Percentiles rank a stretch among this genome's conserved stretches.
phyloP scores from a whole-genome alignment of 495 filamentous ascomycete genomes.

The Penicillium maclennaniae region DNA sequence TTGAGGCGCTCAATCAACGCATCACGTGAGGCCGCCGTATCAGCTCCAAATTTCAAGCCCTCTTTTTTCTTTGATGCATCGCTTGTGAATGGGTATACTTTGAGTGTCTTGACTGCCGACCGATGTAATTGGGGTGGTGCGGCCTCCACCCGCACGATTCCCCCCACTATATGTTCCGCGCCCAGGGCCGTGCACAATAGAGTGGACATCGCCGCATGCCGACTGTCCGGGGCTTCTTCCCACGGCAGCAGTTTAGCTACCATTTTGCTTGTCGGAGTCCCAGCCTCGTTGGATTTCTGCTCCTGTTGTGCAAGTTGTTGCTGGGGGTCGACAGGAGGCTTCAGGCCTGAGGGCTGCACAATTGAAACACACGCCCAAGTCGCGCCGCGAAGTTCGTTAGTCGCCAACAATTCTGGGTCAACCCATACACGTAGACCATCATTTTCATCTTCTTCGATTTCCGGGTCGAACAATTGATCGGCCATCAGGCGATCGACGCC shows the following conservation, averaged over 20 bases:
- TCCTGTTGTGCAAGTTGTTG: slow-evolving; percentile 62
- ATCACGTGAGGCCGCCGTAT: slow-evolving; percentile 71
- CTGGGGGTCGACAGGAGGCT: slow-evolving; percentile 69
- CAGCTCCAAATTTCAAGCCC: slow-evolving; percentile 83
- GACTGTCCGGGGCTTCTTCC: slow-evolving; percentile 81
- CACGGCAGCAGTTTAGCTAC: slow-evolving; percentile 72
- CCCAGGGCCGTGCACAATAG: slow-evolving; percentile 68
- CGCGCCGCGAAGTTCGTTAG: slow-evolving; percentile 65
- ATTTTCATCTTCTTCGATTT: slow-evolving; percentile 43
- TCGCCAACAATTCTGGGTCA: slow-evolving; percentile 66
- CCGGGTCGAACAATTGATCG: slow-evolving; percentile 68
- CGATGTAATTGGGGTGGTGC: slow-evolving; percentile 58
- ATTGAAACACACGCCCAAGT: slow-evolving; percentile 72
- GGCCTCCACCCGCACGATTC: slow-evolving; percentile 77
- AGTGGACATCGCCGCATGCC: slow-evolving; percentile 73
- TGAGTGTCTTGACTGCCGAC: slow-evolving; percentile 54
- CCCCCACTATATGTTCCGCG: slow-evolving; percentile 72
- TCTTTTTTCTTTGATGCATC: slow-evolving; percentile 49
- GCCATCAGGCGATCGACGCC: slow-evolving; percentile 66
- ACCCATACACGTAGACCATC: slow-evolving; percentile 79
- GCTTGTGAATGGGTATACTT: slow-evolving; percentile 71
- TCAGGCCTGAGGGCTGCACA: slow-evolving; percentile 74
- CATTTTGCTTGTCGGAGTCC: slow-evolving; percentile 62
- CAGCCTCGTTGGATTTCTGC: slow-evolving; percentile 49
- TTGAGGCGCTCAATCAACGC: slow-evolving; percentile 54